phyloP scores from a whole-genome alignment of 805 yeast genomes.

The Candida palmyrensis region DNA sequence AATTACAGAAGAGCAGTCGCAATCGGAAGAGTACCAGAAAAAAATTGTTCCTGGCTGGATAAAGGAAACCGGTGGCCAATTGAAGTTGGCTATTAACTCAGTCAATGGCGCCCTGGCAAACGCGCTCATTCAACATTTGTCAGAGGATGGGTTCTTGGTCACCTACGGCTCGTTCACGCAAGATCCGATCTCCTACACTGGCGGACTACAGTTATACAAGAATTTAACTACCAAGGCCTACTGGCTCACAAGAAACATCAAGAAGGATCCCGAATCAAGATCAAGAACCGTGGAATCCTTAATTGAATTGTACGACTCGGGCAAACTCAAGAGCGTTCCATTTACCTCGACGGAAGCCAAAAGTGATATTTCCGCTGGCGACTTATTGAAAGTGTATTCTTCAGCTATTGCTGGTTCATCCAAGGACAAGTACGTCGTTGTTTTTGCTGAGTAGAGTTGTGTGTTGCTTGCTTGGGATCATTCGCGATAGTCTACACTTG shows the following conservation, averaged over 20 bases:
- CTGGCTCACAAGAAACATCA: slow-evolving; percentile 28
- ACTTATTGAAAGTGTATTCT: slow-evolving; percentile 37
- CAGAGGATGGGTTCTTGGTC: slow-evolving; percentile 22
- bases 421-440: slow-evolving; percentile 43
- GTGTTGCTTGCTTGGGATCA: no score
- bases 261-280: slow-evolving; percentile 51
- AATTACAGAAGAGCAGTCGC: slow-evolving; percentile 22
- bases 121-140: slow-evolving; percentile 17
- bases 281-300: slow-evolving; percentile 50
- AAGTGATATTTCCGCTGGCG: slow-evolving; percentile 34
- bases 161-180: slow-evolving; percentile 23
- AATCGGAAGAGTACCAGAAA: slow-evolving; percentile 13
- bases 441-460: no score
- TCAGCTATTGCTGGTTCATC: slow-evolving; percentile 36
- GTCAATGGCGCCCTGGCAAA: slow-evolving; percentile 23
- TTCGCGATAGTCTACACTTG: no score
- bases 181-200: slow-evolving; percentile 13
- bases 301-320: slow-evolving; percentile 51
- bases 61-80: slow-evolving; percentile 10
- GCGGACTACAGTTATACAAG: slow-evolving; percentile 23
- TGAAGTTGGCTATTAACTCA: slow-evolving; percentile 28
- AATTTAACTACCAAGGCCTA: slow-evolving; percentile 24
- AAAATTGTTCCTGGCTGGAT: slow-evolving; percentile 10
- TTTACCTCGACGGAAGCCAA: slow-evolving; percentile 33
- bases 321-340: slow-evolving; percentile 49